Evolutionary conservation across 257 asterid species (phyloP), one percentile per base, ranked within the genome.

Genomic region (Solanum etuberosum): DNA sequence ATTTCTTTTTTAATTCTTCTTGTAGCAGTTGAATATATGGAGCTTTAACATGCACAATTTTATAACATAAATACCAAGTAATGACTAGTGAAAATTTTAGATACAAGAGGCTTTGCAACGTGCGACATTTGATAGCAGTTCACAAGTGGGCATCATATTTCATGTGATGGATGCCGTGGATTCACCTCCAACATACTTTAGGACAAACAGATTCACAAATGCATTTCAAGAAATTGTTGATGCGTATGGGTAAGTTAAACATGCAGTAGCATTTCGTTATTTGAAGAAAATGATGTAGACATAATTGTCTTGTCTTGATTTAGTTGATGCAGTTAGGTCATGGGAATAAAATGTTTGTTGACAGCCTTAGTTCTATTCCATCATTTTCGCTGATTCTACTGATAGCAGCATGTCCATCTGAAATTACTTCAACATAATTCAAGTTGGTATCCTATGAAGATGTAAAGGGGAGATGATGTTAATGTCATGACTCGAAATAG

Each of bases 151-250:
- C 48, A 91, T 93, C 81, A 94, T 97, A 91, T 97, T 97, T 92
- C 99, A 97, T 88, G 98, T 90, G 89, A 95, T 94, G 99, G 97
- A 96, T 90, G 91, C 98, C 38, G 27, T 91, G 85, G 99, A 95
- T 90, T 91, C 97, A 86, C 98, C 98, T 86, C 99, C 99, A 81
- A 96, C 99, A 72, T 97, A 92, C 91, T 97, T 97, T 91, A 92
- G 93, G 89, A 97, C 98, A 89, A 93, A 92, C 92, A 81, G 83
- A 65, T 95, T 97, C 86, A 97, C 99, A 21, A 92, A 88, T 90
- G 95, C 98, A 78, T 97, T 93, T 90, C 99, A 97, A 90, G 99
- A 96, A 92, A 93, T 96, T 92, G 99, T 97, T 88, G 98, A 97
- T 93, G 99, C 99, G 43, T 97, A 97, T 83, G 99, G 99, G 99